Conservation (phyloP, 1,139 yeast species). For the Candida anutae region DNA sequence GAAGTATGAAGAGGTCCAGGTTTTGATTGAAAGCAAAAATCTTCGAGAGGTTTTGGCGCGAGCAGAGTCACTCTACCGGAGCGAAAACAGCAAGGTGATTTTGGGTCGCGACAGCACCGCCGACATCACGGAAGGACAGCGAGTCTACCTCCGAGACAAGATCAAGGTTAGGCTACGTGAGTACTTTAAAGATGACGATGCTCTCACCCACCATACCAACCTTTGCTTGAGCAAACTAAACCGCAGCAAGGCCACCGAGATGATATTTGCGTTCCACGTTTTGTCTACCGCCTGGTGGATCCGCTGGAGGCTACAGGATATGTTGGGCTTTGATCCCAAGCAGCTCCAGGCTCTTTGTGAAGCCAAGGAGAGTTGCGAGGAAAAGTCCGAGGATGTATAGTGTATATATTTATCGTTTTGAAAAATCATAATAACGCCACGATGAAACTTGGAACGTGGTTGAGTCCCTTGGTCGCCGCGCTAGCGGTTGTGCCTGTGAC, state of each 20-base stretch:
- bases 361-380: too few relatives aligned
- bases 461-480: too few relatives aligned
- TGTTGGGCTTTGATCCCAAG: too few relatives aligned
- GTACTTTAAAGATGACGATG: conserved; percentile 11
- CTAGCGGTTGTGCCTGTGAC: conserved; percentile 3
- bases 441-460: too few relatives aligned
- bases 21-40: conserved; percentile 1
- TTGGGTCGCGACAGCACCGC: conserved; percentile 1
- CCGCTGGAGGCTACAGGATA: conserved; percentile 22
- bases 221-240: conserved; percentile 14
- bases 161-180: conserved; percentile 10
- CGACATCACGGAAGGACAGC: conserved; percentile 13
- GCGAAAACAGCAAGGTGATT: too few relatives aligned
- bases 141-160: conserved; percentile 8
- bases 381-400: too few relatives aligned
- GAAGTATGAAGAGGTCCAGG: conserved; percentile 1
- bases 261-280: conserved; percentile 38
- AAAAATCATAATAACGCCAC: too few relatives aligned
- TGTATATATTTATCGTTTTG: too few relatives aligned
- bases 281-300: conserved; percentile 19
- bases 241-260: conserved; percentile 30
- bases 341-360: too few relatives aligned
- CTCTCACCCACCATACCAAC: conserved; percentile 12
- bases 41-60: conserved; percentile 2
- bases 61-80: conserved; percentile 2